A percentile compares a stretch with the other conserved stretches of the same genome.
These are phyloP conservation scores for Fusarium hostae DNA, from an alignment of 2,329 filamentous ascomycete genomes.

Conservation along the genomic window DNA sequence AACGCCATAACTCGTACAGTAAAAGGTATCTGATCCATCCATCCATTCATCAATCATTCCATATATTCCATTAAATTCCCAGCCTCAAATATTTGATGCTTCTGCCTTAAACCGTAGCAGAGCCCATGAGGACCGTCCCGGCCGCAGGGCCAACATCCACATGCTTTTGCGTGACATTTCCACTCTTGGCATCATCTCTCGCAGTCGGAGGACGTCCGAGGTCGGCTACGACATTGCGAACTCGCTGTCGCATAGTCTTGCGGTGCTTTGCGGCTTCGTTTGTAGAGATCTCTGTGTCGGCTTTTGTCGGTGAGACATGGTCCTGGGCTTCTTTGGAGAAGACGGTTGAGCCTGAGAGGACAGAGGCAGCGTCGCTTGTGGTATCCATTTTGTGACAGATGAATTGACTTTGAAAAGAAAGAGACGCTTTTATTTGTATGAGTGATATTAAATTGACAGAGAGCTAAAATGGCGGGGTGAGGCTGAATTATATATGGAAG, in stretches of 20 bases:
- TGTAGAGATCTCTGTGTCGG: not conserved
- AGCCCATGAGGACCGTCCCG: constrained; percentile 39
- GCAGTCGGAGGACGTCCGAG: constrained; percentile 49
- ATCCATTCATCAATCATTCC: not conserved
- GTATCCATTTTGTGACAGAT: constrained; percentile 31
- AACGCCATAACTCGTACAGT: constrained; percentile 4
- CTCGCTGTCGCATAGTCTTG: constrained; percentile 47
- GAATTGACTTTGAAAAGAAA: not conserved
- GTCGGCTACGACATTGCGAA: constrained; percentile 49
- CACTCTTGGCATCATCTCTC: constrained; percentile 48
- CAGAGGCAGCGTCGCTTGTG: constrained; percentile 46
- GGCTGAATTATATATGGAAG: not conserved
- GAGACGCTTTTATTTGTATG: not conserved
- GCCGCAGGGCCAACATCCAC: constrained; percentile 44
- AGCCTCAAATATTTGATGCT: not conserved
- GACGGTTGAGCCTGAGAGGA: constrained; percentile 47
- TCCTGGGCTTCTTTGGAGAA: constrained; percentile 44
- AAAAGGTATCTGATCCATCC: not conserved
- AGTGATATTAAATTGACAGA: not conserved
- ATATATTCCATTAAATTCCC: not conserved
- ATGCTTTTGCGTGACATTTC: constrained; percentile 45
- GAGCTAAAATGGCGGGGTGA: constrained; percentile 1
- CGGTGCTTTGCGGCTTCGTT: constrained; percentile 25
- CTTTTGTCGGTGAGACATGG: constrained; percentile 16
- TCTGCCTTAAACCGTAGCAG: constrained; percentile 30